Base-by-base conservation (phyloP, 2,329 filamentous ascomycete species). In the Teratosphaeria viscida region DNA sequence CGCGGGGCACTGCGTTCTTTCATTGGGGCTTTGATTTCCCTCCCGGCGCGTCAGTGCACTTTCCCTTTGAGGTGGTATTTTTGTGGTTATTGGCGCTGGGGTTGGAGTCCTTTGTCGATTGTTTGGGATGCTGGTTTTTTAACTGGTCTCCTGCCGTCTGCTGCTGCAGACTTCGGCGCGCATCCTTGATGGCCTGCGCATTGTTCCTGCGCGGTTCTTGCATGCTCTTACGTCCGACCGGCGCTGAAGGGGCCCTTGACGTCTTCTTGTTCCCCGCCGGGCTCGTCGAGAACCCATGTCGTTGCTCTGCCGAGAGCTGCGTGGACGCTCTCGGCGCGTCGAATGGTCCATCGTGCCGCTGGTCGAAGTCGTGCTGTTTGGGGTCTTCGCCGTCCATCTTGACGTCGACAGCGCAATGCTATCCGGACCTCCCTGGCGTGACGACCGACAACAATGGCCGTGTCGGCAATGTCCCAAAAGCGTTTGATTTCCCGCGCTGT, bases 271-370 rank as follows among this genome's bases (percentile, higher is more conserved):
- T n/a, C 43, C 43, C 43, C 16, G 19, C 8, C 6, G 43, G 43
- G 16, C n/a, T 19, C 29, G 29, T 5, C 5, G 29, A 32, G 43
- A 49, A 49, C 23, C 43, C 43, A 49, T 49, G 43, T 49, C 43
- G 43, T 19, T n/a, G 43, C 19, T 49, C 43, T 27, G 53, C 55
- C 19, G 32, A 26, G 11, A 55, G 35, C 26, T 34, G 59, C 43
- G 35, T 49, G n/a, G 43, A 57, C 11, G 57, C 55, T 23, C 26
- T 52, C 23, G 57, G 61, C 58, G 59, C 61, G 27, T 70, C 66
- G 60, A 68, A 66, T 2, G 70, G 68, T 8, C 69, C 69, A 59
- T 71, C 68, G 56, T 70, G 66, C 10, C 70, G 66, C 58, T 70
- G 68, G 60, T 72, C 68, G 63, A 72, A 71, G 64, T 71, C 67